Percentiles rank a stretch among this genome's conserved stretches.
Evolutionary conservation across 2,329 filamentous ascomycete species (phyloP).

Genomic region (Hirsutella thompsonii): DNA sequence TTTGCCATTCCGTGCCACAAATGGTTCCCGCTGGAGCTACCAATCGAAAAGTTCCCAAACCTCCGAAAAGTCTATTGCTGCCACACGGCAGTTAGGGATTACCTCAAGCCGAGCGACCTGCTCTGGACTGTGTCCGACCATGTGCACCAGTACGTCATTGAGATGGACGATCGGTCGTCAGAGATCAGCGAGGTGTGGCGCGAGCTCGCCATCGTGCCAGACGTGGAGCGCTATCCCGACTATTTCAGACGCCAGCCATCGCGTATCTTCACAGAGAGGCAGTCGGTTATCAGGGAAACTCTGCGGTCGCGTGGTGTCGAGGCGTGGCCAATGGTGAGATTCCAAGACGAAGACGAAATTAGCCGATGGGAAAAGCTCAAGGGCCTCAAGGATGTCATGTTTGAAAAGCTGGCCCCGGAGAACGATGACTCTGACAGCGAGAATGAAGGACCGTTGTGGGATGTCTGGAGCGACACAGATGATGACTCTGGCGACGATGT

Average conservation of each 20-base stretch:
- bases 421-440: too few species aligned
- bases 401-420: too few species aligned
- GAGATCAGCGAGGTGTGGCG: slow-evolving; percentile 13
- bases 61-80: slow-evolving; percentile 14
- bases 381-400: slow-evolving; percentile 1
- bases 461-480: slow-evolving; percentile 4
- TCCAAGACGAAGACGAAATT: slow-evolving; percentile 11
- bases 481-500: slow-evolving; percentile 3
- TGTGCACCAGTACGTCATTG: slow-evolving; percentile 13
- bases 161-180: slow-evolving; percentile 12
- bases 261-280: slow-evolving; percentile 1
- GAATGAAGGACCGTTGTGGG: neutral
- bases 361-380: slow-evolving; percentile 8
- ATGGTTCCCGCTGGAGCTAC: too few species aligned
- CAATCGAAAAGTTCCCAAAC: slow-evolving; percentile 10
- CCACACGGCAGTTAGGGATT: neutral
- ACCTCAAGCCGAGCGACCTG: slow-evolving; percentile 5
- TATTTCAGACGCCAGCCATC: slow-evolving; percentile 15
- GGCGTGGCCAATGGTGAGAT: slow-evolving; percentile 18
- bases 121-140: slow-evolving; percentile 19
- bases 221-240: slow-evolving; percentile 14
- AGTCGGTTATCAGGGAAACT: neutral
- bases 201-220: slow-evolving; percentile 19
- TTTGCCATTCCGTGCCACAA: neutral
- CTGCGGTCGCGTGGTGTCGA: slow-evolving; percentile 6